phyloP scores from a whole-genome alignment of 2,329 filamentous ascomycete genomes.

The Zymoseptoria crescenta region DNA sequence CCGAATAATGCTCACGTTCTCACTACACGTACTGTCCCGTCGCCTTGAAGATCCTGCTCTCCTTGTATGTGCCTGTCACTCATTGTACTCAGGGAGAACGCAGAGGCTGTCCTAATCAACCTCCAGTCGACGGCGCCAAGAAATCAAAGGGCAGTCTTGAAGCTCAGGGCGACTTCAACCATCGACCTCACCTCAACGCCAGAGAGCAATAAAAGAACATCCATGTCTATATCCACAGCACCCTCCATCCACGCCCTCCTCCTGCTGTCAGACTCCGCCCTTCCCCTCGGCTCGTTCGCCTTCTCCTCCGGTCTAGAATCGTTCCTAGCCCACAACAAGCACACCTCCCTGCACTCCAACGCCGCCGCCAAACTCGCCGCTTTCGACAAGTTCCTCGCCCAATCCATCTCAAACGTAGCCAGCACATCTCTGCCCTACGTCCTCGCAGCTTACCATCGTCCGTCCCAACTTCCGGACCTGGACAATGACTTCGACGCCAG shows the following conservation, averaged over 20 bases:
- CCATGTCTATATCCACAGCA: background rate
- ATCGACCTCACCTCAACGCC: background rate
- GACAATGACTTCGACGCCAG: constrained; percentile 72
- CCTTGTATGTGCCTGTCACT: background rate
- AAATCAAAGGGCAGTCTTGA: background rate
- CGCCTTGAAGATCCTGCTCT: background rate
- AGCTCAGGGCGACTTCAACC: background rate
- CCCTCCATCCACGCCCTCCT: constrained; percentile 58
- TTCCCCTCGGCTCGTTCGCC: constrained; percentile 78
- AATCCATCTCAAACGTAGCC: constrained; percentile 64
- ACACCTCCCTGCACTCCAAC: constrained; percentile 25
- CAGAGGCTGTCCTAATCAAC: background rate
- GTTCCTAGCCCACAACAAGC: constrained; percentile 58
- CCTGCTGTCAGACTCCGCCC: constrained; percentile 70
- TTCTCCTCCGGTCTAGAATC: constrained; percentile 79
- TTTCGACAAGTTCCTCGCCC: constrained; percentile 59
- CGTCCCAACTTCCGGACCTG: constrained; percentile 45
- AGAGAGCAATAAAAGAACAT: background rate
- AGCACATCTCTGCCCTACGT: constrained; percentile 68
- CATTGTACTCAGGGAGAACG: background rate
- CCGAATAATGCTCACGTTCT: background rate
- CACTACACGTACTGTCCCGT: background rate
- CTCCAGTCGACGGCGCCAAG: background rate
- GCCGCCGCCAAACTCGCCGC: constrained; percentile 25
- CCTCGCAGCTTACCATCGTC: constrained; percentile 56